Evolutionary conservation across 805 yeast species (phyloP), one percentile per base, ranked within the genome.

Genomic region (Alloascoidea africana): DNA sequence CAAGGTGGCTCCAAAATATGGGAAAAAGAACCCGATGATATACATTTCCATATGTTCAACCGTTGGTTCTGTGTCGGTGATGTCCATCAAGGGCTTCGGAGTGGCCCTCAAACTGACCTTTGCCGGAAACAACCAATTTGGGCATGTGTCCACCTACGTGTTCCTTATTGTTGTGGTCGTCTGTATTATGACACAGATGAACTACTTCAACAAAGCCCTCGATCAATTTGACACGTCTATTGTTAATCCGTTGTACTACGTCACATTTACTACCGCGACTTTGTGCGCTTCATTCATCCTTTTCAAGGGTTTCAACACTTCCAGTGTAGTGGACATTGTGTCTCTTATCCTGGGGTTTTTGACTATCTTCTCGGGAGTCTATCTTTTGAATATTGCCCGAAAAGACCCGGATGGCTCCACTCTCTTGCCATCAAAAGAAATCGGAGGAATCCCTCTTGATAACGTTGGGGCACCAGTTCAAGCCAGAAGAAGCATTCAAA

Each of bases 211-310:
- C 66, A 86, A 83, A 62, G 95, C 95, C 0, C 66, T 85, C 51
- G 95, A 87, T 48, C 94, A 83, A 56, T 85, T 85, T 50, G 95
- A 86, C 54, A 85, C 95, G 4, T 81, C 93, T 0, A 82, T 85
- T 47, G 95, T 85, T 39, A 85, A 85, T 56, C 95, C 95, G 19
- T 63, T 85, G 42, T 85, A 85, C 60, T 85, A 86, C 52, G 96
- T 85, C 39, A 76, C 94, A 1, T 86, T 85, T 61, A 85, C 96
- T 30, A 84, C 95, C 0, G 83, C 81, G 37, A 86, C 95, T 0
- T 65, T 85, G 48, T 66, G 71, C 39, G 95, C 96, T 1, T 83
- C 93, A 27, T 86, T 86, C 54, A 77, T 86, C 43, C 62, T 85
- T 38, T 86, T 85, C 60, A 68, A 76, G 49, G 94, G 94, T 13